phyloP scores from a whole-genome alignment of 441 rosid species.

The Adansonia rubrostipa region DNA sequence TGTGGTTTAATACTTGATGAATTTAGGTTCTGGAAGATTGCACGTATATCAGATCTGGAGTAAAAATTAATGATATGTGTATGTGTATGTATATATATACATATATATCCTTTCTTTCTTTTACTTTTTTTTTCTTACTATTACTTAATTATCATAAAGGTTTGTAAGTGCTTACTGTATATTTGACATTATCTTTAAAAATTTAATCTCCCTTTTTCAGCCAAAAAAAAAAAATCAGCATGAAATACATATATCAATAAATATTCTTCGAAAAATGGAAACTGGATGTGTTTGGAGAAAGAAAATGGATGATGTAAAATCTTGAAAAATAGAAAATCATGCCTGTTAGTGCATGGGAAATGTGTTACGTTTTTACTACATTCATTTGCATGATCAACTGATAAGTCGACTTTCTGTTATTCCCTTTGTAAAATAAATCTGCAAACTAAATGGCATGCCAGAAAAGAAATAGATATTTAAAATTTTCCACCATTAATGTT shows the following conservation, averaged over 20 bases:
- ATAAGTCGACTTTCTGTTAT: neutral
- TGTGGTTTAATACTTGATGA: neutral
- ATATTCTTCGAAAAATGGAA: constrained; percentile 39
- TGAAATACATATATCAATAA: constrained; percentile 25
- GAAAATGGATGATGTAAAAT: neutral
- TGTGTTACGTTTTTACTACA: neutral
- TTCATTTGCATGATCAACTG: too few species aligned
- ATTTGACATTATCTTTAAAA: constrained; percentile 13
- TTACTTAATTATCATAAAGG: neutral
- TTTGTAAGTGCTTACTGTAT: neutral
- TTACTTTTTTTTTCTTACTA: neutral
- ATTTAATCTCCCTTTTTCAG: constrained; percentile 12
- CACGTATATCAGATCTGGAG: constrained; percentile 33
- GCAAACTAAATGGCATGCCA: neutral
- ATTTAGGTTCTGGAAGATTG: constrained; percentile 16
- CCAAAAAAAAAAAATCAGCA: constrained; percentile 21
- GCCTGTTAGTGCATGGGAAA: neutral
- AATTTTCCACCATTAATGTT: neutral
- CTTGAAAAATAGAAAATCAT: neutral
- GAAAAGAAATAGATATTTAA: neutral
- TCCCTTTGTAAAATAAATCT: neutral
- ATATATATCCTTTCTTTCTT: neutral
- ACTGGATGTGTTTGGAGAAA: neutral
- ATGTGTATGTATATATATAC: too few species aligned
- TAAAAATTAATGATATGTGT: neutral